Base-by-base conservation (phyloP, 768 basidiomycete genomes). In the Calocybe cyanea region DNA sequence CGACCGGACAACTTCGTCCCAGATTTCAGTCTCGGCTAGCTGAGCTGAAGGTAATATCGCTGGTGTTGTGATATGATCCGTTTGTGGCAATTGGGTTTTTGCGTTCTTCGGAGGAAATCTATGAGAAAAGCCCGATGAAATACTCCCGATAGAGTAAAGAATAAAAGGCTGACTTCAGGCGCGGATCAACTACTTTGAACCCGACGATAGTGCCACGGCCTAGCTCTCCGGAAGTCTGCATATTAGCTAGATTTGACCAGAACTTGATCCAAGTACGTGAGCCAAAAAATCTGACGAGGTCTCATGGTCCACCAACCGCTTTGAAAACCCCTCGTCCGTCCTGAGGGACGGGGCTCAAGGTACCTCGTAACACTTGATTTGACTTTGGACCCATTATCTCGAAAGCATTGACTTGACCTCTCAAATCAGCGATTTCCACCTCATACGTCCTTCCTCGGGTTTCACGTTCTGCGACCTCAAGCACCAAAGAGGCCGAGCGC, bases 321-420 rank as follows among this genome's bases (percentile, higher is more conserved):
- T 69, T 73, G 45, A 87, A 84, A 9, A 81, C 82, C 28, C 62
- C 63, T 34, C 79, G 67, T 2, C 72, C 63, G 34, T 83, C 75
- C 5, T 69, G 65, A 3, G 65, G 58, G 10, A 71, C 67, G 6
- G 78, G 78, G 17, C 67, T 74, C 36, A 87, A 57, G 1, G 77
- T 79, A 19, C 85, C 84, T 55, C 77, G 80, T 41, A 87, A 62
- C 9, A 93, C 78, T 58, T 87, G 85, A 43, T 76, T 88, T 0
- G 87, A 74, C 59, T 81, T 87, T 2, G 90, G 90, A 2, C 95
- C 95, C 72, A 87, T 86, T 25, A 97, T 78, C 61, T 98, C 94
- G 55, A 95, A 95, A 4, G 82, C 73, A 50, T 87, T 88, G 34
- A 92, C 55, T 39, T 81, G 77, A 1, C 79, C 80, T 45, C 85